Conservation (phyloP, 2,329 filamentous ascomycete genomes). For the Colletotrichum noveboracense region DNA sequence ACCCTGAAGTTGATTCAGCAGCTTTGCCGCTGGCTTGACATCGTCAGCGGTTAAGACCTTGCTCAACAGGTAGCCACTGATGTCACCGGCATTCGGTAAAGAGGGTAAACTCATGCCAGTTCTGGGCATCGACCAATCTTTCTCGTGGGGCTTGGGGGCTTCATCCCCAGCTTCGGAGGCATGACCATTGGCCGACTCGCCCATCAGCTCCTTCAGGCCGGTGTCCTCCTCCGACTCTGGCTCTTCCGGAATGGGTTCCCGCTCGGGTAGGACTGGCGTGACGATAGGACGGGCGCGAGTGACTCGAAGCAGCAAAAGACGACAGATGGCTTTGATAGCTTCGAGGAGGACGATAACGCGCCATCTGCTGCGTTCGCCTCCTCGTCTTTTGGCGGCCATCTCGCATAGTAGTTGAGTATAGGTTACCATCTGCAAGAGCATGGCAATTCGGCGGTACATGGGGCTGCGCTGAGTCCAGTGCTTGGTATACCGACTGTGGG, state of each 20-base stretch:
- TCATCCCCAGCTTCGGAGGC: conserved; percentile 56
- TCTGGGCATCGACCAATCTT: conserved; percentile 90
- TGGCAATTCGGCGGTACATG: conserved; percentile 81
- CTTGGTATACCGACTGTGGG: conserved; percentile 70
- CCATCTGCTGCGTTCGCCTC: conserved; percentile 83
- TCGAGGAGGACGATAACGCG: conserved; percentile 86
- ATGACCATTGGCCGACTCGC: conserved; percentile 62
- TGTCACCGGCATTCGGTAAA: conserved; percentile 80
- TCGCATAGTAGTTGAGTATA: conserved; percentile 98
- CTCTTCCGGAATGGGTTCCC: conserved; percentile 75
- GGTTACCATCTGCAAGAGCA: conserved; percentile 86
- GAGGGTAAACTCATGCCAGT: conserved; percentile 86
- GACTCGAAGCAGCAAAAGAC: conserved; percentile 78
- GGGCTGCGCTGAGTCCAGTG: conserved; percentile 69
- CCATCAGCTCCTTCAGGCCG: conserved; percentile 46
- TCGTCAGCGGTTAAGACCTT: conserved; percentile 95
- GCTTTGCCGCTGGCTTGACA: conserved; percentile 86
- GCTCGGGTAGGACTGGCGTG: conserved; percentile 83
- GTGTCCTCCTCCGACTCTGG: conserved; percentile 47
- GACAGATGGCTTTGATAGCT: conserved; percentile 83
- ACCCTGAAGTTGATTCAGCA: conserved; percentile 84
- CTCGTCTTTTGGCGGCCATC: conserved; percentile 89
- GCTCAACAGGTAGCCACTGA: conserved; percentile 84
- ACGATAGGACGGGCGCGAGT: conserved; percentile 85
- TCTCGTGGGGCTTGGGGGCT: conserved; percentile 48